Conservation (phyloP, 441 rosid species). For the Gossypium gossypioides region DNA sequence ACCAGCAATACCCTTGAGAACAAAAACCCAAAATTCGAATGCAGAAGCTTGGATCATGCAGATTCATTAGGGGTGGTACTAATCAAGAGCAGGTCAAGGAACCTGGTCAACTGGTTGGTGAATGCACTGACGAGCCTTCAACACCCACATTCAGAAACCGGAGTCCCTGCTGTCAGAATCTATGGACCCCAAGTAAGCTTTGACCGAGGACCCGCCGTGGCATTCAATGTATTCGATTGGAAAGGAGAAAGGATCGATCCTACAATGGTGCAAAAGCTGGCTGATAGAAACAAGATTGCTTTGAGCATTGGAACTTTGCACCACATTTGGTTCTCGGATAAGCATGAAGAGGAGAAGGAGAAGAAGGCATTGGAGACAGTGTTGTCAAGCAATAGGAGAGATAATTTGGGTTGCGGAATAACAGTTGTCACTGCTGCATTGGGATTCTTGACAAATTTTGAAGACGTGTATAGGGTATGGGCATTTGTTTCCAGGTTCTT, state of each 20-base stretch:
- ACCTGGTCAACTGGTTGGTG: slow-evolving; percentile 59
- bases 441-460: slow-evolving; percentile 68
- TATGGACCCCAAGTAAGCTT: slow-evolving; percentile 53
- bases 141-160: slow-evolving; percentile 49
- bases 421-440: slow-evolving; percentile 53
- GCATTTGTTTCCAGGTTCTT: slow-evolving; percentile 61
- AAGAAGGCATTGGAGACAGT: slow-evolving; percentile 15
- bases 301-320: slow-evolving; percentile 43
- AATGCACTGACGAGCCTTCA: slow-evolving; percentile 54
- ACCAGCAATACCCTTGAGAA: neutral
- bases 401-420: slow-evolving; percentile 23
- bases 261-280: slow-evolving; percentile 63
- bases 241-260: slow-evolving; percentile 70
- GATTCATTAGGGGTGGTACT: slow-evolving; percentile 49
- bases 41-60: slow-evolving; percentile 56
- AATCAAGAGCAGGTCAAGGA: slow-evolving; percentile 48
- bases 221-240: slow-evolving; percentile 80
- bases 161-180: slow-evolving; percentile 44
- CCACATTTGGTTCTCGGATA: slow-evolving; percentile 32
- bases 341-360: slow-evolving; percentile 31
- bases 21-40: slow-evolving; percentile 25
- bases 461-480: slow-evolving; percentile 74
- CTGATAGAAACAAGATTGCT: slow-evolving; percentile 54
- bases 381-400: slow-evolving; percentile 9
- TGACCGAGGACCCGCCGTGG: slow-evolving; percentile 60